Evolutionary conservation across 1,284 basidiomycete species (phyloP).

Genomic region (Ganoderma meredithae): DNA sequence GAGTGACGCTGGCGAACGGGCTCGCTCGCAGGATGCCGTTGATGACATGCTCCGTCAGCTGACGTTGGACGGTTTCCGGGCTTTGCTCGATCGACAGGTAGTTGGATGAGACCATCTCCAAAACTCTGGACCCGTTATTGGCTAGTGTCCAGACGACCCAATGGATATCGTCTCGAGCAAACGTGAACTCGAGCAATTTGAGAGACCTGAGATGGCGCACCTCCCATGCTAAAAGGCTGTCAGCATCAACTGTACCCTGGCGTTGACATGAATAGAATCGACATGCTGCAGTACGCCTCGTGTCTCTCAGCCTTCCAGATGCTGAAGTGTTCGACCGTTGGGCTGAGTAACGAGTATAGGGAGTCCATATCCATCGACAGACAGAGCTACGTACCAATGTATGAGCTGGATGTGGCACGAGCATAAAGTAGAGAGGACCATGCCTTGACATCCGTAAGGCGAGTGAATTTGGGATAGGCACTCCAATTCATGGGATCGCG

Average conservation of each 20-base stretch:
- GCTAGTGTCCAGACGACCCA: background rate
- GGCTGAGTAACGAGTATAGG: background rate
- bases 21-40: too few relatives aligned
- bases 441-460: background rate
- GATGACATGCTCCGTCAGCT: too few relatives aligned
- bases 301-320: background rate
- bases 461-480: background rate
- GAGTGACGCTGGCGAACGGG: too few relatives aligned
- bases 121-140: background rate
- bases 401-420: background rate
- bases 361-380: conserved; percentile 4
- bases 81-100: background rate
- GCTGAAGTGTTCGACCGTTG: background rate
- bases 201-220: background rate
- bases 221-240: background rate
- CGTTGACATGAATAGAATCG: background rate
- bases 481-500: background rate
- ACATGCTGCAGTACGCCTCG: background rate
- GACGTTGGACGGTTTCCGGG: background rate
- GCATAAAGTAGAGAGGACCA: background rate
- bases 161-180: background rate
- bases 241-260: background rate
- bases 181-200: background rate
- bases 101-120: background rate
- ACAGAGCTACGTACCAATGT: background rate